Base-by-base conservation (phyloP, 2,329 filamentous ascomycete genomes). In the Venturia aucupariae region DNA sequence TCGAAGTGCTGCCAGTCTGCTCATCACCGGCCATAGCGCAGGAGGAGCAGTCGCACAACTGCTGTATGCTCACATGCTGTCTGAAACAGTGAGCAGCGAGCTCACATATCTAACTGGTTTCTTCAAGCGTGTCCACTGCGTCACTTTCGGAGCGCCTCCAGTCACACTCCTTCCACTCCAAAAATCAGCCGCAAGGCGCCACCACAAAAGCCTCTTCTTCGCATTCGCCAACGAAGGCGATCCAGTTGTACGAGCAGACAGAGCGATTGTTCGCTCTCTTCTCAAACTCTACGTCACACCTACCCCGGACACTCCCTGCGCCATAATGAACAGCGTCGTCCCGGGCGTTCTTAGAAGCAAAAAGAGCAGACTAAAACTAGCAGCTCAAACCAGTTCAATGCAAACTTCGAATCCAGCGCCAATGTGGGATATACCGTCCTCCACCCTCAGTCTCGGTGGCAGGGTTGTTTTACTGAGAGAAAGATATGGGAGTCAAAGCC, bases 191-290 rank as follows among this genome's bases (percentile, higher is more conserved):
- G 70, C 70, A 48, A 61, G 22, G 19, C n/a, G 54, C 8, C 73
- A 80, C 4, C 74, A 80, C 35, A 91, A 89, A 71, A 91, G 86
- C 65, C 72, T 93, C 4, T 96, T 96, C 72, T 81, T 90, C 62
- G 85, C 83, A 51, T 91, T 96, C 71, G 80, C 92, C 70, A 96
- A 96, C 71, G 90, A 96, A 73, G 91, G 91, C 3, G 92, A 96
- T 68, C 90, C 90, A 0, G 89, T 96, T 0, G 81, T 84, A 0
- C 79, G 91, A 35, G 90, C 90, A 0, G 90, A 95, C 71, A 89
- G 86, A 74, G 82, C 84, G 0, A 93, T 95, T 69, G 80, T 95
- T 19, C 83, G 82, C 67, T 89, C 85, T 41, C 78, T 95, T 11
- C 75, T 94, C 0, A 86, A 89, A 66, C 79, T 95, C 0, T 88